These are phyloP conservation scores for Thymus quinquecostatus DNA, from an alignment of 257 asterid species.

Conservation along the genomic window DNA sequence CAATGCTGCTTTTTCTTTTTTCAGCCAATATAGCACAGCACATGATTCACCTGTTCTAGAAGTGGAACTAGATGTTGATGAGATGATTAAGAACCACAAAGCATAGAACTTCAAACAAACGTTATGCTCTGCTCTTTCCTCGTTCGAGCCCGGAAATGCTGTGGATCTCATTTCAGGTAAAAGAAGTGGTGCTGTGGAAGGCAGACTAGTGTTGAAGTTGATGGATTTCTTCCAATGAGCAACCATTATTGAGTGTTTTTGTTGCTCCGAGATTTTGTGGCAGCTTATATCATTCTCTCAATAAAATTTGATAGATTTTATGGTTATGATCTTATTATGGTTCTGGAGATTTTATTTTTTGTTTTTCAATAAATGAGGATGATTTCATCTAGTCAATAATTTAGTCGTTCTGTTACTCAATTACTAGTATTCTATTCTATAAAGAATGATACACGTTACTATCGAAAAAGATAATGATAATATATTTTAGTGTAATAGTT, in stretches of 20 bases:
- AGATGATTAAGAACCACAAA: constrained; percentile 73
- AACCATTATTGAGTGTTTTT: constrained; percentile 3
- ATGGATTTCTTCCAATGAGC: constrained; percentile 7
- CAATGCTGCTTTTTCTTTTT: constrained; percentile 16
- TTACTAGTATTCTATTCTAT: too few species aligned
- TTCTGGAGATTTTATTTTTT: not conserved
- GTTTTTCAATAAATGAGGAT: too few species aligned
- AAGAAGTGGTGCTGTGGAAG: constrained; percentile 1
- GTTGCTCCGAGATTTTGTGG: constrained; percentile 18
- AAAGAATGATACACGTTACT: too few species aligned
- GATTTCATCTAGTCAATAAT: too few species aligned
- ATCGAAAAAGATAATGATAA: too few species aligned
- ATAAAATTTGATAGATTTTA: not conserved
- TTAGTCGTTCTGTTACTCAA: too few species aligned
- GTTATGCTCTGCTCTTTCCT: constrained; percentile 17
- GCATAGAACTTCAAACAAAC: constrained; percentile 34
- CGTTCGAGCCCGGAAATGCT: not conserved
- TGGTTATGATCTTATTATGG: not conserved
- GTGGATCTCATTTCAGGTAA: not conserved
- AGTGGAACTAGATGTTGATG: constrained; percentile 86
- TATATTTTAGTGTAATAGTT: too few species aligned
- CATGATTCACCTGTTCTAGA: constrained; percentile 68
- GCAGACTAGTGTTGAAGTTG: not conserved
- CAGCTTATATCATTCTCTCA: constrained; percentile 5
- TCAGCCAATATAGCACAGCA: constrained; percentile 52